These are phyloP conservation scores for Echites panduratus DNA, from an alignment of 257 asterid species.

Conservation along the genomic window DNA sequence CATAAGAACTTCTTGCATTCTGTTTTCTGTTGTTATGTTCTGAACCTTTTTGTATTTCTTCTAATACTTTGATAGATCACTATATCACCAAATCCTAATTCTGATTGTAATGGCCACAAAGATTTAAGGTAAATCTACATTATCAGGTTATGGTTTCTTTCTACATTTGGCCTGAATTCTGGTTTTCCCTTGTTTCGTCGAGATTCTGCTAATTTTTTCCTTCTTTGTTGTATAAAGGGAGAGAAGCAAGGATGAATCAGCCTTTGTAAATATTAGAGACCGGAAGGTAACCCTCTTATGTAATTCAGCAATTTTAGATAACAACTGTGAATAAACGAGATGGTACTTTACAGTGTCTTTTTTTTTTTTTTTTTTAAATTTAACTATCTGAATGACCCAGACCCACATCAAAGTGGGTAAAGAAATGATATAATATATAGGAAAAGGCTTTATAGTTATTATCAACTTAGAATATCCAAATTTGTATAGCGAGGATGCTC, in stretches of 20 bases:
- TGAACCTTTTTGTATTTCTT: slow-evolving; percentile 2
- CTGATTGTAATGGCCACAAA: slow-evolving; percentile 55
- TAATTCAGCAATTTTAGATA: neutral
- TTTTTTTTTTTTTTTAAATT: slow-evolving; percentile 1
- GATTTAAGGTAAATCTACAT: slow-evolving; percentile 44
- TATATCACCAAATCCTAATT: slow-evolving; percentile 28
- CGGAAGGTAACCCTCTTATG: slow-evolving; percentile 57
- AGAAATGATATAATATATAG: too few relatives aligned
- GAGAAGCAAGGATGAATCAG: slow-evolving; percentile 49
- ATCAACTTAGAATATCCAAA: too few relatives aligned
- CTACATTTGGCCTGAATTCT: neutral
- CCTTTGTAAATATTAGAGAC: slow-evolving; percentile 46
- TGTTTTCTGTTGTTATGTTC: neutral
- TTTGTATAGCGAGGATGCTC: too few relatives aligned
- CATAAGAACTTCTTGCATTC: neutral
- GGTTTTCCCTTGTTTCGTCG: neutral
- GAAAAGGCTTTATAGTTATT: too few relatives aligned
- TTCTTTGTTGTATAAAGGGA: slow-evolving; percentile 34
- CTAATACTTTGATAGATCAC: slow-evolving; percentile 33
- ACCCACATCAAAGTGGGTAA: too few relatives aligned
- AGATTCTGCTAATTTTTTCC: slow-evolving; percentile 16
- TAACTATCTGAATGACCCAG: neutral
- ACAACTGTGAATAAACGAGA: neutral
- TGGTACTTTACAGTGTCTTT: neutral
- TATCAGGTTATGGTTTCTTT: neutral